Evolutionary conservation across 345 rosid species (phyloP), one percentile per base, ranked within the genome.

Genomic region (Clarkia xantiana): DNA sequence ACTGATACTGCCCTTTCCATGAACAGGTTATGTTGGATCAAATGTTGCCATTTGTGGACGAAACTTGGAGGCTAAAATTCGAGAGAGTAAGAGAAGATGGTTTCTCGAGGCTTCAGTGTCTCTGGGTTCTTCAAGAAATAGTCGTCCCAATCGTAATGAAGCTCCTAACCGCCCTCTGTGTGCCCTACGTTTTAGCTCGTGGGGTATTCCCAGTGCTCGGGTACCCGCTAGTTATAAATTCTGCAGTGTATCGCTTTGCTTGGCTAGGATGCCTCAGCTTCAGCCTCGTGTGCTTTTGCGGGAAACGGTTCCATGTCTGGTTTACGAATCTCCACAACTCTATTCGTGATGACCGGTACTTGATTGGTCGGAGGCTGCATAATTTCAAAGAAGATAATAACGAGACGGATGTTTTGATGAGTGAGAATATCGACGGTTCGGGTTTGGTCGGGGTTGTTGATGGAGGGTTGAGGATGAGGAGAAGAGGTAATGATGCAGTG

Each of bases 301-400:
- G 85, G 8, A 93, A 78, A 62, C 78, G 94, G 63, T 84, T 82
- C 63, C 96, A 80, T 47, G 81, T 80, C 57, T 87, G 94, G 95
- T 87, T 87, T 77, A 82, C 94, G 36, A 93, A 93, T 77, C 99
- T 93, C 51, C 99, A 93, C 82, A 93, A 93, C 71, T 80, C 95
- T 25, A 87, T 93, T 47, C 84, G 95, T 1, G 96, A 93, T 57
- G 99, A 93, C 59, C 85, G 94, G 20, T 93, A 93, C 60, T 93
- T 93, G 52, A 51, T 93, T 4, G 99, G 99, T 38, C 87, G 95
- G 23, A 76, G 86, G 59, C 94, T 93, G n/a, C 96, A 93, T 40
- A 79, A 93, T 77, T 93, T 48, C 16, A 79, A 94, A 11, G 98
- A 91, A 63, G 73, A 71, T 15, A 58, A 63, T 55, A 67, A 60